These are phyloP conservation scores for Claviceps capensis DNA, from an alignment of 2,329 filamentous ascomycete genomes.

Conservation along the genomic window DNA sequence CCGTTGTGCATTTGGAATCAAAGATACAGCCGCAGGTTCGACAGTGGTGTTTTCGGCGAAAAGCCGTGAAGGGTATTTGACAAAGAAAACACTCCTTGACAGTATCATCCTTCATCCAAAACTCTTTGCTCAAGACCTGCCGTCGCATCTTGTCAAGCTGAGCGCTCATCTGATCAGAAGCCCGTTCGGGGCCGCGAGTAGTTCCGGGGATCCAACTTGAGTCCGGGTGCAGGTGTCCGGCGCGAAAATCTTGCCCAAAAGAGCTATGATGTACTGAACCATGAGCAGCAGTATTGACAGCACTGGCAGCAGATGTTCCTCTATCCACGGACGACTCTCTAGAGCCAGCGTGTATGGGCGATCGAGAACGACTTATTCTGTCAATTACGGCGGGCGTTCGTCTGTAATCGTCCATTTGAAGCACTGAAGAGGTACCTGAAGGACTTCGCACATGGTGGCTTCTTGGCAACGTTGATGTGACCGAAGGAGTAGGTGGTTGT, in stretches of 20 bases:
- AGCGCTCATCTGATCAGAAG: constrained; percentile 44
- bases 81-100: constrained; percentile 96
- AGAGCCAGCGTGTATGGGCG: constrained; percentile 31
- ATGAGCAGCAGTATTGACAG: constrained; percentile 44
- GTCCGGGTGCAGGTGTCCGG: constrained; percentile 31
- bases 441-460: constrained; percentile 18
- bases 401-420: constrained; percentile 24
- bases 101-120: constrained; percentile 99
- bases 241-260: constrained; percentile 33
- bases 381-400: constrained; percentile 39
- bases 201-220: constrained; percentile 41
- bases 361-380: constrained; percentile 35
- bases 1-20: constrained; percentile 85
- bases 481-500: constrained; percentile 19
- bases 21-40: constrained; percentile 97
- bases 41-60: constrained; percentile 92
- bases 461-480: constrained; percentile 22
- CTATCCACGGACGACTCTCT: constrained; percentile 46
- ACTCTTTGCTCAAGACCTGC: constrained; percentile 84
- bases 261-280: constrained; percentile 44
- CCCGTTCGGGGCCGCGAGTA: constrained; percentile 37
- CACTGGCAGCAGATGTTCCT: constrained; percentile 41
- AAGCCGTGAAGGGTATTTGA: constrained; percentile 79
- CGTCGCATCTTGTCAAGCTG: constrained; percentile 62
- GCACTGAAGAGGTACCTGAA: constrained; percentile 21